Base-by-base conservation (phyloP, 2,329 filamentous ascomycete genomes). In the Pleoardoris graminearum region DNA sequence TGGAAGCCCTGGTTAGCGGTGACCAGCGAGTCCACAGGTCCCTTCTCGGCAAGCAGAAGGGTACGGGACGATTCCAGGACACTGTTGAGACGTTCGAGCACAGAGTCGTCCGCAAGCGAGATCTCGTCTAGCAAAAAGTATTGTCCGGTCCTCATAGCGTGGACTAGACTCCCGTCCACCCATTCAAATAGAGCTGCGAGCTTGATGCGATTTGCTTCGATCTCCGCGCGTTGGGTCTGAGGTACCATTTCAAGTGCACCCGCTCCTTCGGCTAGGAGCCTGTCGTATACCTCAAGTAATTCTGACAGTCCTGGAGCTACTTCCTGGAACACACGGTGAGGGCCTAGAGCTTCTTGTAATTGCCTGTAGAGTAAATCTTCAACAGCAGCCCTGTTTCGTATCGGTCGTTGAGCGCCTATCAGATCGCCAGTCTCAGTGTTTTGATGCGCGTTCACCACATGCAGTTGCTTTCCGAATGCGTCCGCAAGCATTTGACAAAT, bases 101-200 rank as follows among this genome's bases (percentile, higher is more conserved):
- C 95, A 5, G 95, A 97, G 70, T 99, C 94, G 67, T 99, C 95
- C 0, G 94, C 94, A 6, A 99, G 82, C 6, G 95, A 99, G 29
- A 99, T 97, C 69, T 99, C 95, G 63, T 99, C 94, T 0, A 99
- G 85, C 19, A 99, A 80, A 75, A 99, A 99, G 67, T 91, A 91
- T 60, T 91, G 84, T 0, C 92, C 94, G 19, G 84, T 82, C 70
- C 88, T 90, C 93, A 99, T 97, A 0, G 95, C 90, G 60, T 94
- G 87, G 1, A 99, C 91, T 1, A 99, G 82, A 67, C 89, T 95
- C 50, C 94, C 94, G 67, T 99, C 94, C 0, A 85, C 87, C 94
- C 94, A 99, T 75, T 97, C 92, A 51, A 99, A 99, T 0, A 99
- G 78, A 3, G 92, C 89, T 60, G 91, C 91, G 66, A 85, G 85